phyloP scores from a whole-genome alignment of 176 grass and related monocot genomes.

The Lolium perenne region DNA sequence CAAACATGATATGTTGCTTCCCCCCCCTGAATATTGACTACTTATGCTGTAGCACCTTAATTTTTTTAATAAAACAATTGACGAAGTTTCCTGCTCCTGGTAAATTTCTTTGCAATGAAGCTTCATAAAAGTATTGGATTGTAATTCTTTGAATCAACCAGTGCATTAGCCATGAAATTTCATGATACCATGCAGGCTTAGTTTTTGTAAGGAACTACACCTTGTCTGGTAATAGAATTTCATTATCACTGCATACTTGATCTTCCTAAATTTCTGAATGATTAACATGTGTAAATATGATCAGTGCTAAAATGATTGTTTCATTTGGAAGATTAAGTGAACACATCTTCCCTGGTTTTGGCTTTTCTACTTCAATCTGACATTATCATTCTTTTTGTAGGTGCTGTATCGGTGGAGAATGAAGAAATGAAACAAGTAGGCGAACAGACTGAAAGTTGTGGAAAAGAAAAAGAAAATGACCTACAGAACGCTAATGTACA shows the following conservation, averaged over 20 bases:
- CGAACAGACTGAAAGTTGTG: constrained; percentile 51
- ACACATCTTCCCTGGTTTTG: constrained; percentile 2
- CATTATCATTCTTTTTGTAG: constrained; percentile 43
- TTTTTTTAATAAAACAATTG: not conserved
- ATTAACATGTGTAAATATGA: not conserved
- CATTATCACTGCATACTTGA: not conserved
- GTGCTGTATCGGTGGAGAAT: constrained; percentile 42
- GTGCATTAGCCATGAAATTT: constrained; percentile 13
- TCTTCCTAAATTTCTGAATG: not conserved
- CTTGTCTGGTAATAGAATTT: not conserved
- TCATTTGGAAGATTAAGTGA: constrained; percentile 12
- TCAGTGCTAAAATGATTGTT: constrained; percentile 9
- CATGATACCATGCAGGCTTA: not conserved
- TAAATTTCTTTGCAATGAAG: not conserved
- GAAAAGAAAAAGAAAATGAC: constrained; percentile 69
- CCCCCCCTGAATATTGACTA: not conserved
- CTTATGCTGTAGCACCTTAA: not conserved
- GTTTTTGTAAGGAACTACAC: not conserved
- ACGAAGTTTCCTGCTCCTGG: not conserved
- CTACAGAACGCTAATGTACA: constrained; percentile 67
- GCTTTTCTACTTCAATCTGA: constrained; percentile 31
- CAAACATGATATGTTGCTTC: not conserved
- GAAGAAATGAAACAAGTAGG: constrained; percentile 70
- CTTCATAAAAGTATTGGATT: not conserved
- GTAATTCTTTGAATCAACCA: not conserved